These are phyloP conservation scores for Cryptococcus sp. DNA, from an alignment of 1,284 basidiomycete species.

Conservation along the genomic window DNA sequence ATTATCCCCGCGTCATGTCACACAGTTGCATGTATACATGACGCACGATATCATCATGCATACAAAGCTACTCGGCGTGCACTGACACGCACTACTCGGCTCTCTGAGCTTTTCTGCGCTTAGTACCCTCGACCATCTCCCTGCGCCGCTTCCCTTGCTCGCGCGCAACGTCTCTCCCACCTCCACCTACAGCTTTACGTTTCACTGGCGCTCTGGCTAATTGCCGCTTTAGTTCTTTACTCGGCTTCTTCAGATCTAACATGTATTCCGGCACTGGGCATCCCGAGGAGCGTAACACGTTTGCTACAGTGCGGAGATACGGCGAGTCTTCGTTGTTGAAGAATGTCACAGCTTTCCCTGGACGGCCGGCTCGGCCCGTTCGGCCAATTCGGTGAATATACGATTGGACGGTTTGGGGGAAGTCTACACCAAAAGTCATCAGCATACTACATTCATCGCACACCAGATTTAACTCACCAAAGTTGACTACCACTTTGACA, in stretches of 20 bases:
- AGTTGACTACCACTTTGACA: slow-evolving; percentile 92
- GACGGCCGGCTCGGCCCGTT: background rate
- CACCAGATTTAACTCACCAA: slow-evolving; percentile 50
- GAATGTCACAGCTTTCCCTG: background rate
- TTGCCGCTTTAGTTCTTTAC: slow-evolving; percentile 78
- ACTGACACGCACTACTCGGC: too few species aligned
- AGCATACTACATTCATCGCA: background rate
- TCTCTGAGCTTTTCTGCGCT: slow-evolving; percentile 33
- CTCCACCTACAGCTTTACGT: slow-evolving; percentile 71
- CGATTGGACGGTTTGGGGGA: slow-evolving; percentile 88
- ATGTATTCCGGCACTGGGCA: slow-evolving; percentile 90
- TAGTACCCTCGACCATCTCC: slow-evolving; percentile 55
- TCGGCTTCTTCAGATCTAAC: slow-evolving; percentile 78
- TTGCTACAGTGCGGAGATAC: slow-evolving; percentile 90
- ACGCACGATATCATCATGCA: too few species aligned
- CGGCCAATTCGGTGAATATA: slow-evolving; percentile 83
- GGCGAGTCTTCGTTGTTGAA: slow-evolving; percentile 71
- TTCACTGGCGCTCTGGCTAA: slow-evolving; percentile 76
- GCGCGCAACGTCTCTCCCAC: slow-evolving; percentile 66
- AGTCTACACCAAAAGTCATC: slow-evolving; percentile 59
- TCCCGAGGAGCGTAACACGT: slow-evolving; percentile 87
- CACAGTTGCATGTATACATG: too few species aligned
- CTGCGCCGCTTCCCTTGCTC: slow-evolving; percentile 72
- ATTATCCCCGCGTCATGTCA: too few species aligned
- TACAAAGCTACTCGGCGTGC: too few species aligned